These are phyloP conservation scores for Fusarium begoniae DNA, from an alignment of 2,329 filamentous ascomycete genomes.

Conservation along the genomic window DNA sequence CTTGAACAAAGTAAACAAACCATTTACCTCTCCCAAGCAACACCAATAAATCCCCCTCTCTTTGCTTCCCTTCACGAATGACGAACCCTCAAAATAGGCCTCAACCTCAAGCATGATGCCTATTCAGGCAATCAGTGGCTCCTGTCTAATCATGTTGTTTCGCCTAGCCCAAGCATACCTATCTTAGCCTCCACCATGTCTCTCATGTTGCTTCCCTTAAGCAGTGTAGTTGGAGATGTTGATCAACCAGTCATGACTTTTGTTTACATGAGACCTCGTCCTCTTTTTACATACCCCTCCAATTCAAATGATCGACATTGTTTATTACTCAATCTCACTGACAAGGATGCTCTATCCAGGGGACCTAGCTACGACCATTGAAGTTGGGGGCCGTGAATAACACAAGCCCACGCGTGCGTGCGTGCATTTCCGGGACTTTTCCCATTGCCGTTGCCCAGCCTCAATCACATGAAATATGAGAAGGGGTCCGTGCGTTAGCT, in stretches of 20 bases:
- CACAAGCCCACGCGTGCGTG: not conserved
- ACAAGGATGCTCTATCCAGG: constrained; percentile 21
- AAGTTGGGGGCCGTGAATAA: not conserved
- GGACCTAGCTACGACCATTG: constrained; percentile 13
- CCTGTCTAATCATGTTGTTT: constrained; percentile 3
- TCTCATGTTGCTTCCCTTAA: constrained; percentile 4
- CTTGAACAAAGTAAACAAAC: constrained; percentile 40
- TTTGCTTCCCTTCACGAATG: not conserved
- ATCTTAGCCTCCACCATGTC: constrained; percentile 18
- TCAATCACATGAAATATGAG: not conserved
- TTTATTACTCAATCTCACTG: constrained; percentile 12
- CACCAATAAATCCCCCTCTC: not conserved
- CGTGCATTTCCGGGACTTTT: not conserved
- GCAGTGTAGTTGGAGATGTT: not conserved
- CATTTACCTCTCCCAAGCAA: constrained; percentile 15
- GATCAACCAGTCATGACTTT: not conserved
- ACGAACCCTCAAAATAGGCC: not conserved
- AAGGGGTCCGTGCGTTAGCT: constrained; percentile 1
- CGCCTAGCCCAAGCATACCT: not conserved
- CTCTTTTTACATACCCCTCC: constrained; percentile 1
- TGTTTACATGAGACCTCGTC: constrained; percentile 5
- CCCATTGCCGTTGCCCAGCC: constrained; percentile 4
- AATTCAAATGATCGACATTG: constrained; percentile 23
- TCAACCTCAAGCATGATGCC: constrained; percentile 1
- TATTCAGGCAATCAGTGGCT: not conserved